Base-by-base conservation (phyloP, 176 grass and related monocot species). In the Pontederia crassipes region DNA sequence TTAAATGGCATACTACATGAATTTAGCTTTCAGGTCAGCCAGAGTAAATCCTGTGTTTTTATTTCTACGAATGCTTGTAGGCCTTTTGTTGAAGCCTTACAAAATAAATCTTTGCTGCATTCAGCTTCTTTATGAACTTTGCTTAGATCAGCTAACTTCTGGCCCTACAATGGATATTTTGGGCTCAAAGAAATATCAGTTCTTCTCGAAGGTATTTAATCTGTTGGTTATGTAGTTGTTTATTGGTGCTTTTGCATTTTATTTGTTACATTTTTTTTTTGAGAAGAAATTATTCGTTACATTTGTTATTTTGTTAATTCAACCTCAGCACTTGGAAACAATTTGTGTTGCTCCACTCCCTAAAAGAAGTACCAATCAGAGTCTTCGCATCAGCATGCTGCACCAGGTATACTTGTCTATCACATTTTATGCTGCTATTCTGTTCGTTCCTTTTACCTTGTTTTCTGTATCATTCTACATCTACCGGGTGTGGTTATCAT, bases 11-110 rank as follows among this genome's bases (percentile, higher is more conserved):
- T 91, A 73, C 69, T 97, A 17, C 87, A 90, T 14, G 92, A 97
- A 63, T 87, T 97, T 61, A 68, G 92, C 88, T 91, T 97, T 75
- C 92, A 97, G 92, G 92, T 97, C 79, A 69, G 59, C 51, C 24
- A 54, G 54, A 45, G 20, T 24, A 24, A 52, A 48, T 40, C 12
- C 57, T 65, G 15, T 48, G 11, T 29, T 8, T 45, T 47, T 8
- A 45, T 62, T 61, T 46, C 51, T 54, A n/a, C 16, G 24, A 6
- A 20, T 11, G 8, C 20, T 70, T 50, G 20, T 8, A 9, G 17
- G 58, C 47, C 20, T 29, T 46, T 69, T 17, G 10, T 48, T 12
- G 18, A n/a, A 1, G 58, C 28, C 45, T 49, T 48, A 12, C 48
- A 6, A 48, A 49, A 46, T 58, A 15, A 27, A 8, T 35, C 61